Evolutionary conservation across 2,329 filamentous ascomycete genomes (phyloP), one percentile per base, ranked within the genome.

Genomic region (Zalaria obscura): DNA sequence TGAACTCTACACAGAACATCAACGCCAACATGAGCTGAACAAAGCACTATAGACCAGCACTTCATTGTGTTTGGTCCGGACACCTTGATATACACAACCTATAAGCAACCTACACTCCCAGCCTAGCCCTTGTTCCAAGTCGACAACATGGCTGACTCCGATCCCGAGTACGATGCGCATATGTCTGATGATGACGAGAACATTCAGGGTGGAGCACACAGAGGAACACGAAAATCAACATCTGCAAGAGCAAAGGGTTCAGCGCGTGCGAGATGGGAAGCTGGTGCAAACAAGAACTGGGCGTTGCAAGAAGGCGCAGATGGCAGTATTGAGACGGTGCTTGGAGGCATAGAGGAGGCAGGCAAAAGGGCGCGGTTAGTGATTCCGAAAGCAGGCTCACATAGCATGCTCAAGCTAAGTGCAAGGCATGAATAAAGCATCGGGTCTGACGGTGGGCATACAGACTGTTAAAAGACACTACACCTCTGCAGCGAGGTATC

Each of bases 401-500:
- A 11, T 26, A 27, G 18, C 37, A 39, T 10, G 3, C 18, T n/a
- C 18, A 26, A 26, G 1, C 18, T 26, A 26, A 2, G 9, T 6
- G 38, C 28, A n/a, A 18, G 32, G 3, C 38, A 7, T 9, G 38
- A 9, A 27, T n/a, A 39, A 26, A 41, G n/a, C 18, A 2, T 18
- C 18, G 18, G 18, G 38, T 44, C 40, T 44, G 31, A 40, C 33
- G 18, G 18, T 18, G 18, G 18, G 7, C 32, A 6, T 64, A 62
- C 51, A 84, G 88, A 52, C 67, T 96, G 46, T 71, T 93, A 46
- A 83, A 86, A 60, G 91, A 98, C 59, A 96, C 91, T 27, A 96
- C 89, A 38, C 91, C 91, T 8, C 69, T 98, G 41, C 91, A 98
- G 64, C 77, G 91, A 52, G 91, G 91, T 47, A 98, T 98, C 54